Conservation (phyloP, 352 stramenopile species). For the Phytophthora idaei region DNA sequence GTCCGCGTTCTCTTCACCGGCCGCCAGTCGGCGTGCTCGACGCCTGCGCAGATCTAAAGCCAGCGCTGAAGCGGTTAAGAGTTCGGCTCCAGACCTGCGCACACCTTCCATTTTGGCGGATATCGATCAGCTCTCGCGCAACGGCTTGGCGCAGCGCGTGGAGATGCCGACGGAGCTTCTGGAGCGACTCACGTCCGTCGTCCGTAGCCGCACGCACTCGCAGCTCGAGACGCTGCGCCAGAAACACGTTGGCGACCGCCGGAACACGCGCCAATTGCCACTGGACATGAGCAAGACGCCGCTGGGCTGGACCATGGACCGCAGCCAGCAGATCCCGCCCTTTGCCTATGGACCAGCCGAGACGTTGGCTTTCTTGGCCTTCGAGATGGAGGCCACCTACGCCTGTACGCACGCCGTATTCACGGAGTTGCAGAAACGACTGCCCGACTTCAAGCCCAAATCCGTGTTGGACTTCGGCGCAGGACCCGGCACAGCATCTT, state of each 20-base stretch:
- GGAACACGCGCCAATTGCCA: conserved; percentile 57
- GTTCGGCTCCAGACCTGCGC: neutral
- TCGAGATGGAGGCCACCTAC: conserved; percentile 77
- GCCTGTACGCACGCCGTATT: conserved; percentile 76
- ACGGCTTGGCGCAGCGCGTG: conserved; percentile 67
- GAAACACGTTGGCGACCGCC: conserved; percentile 54
- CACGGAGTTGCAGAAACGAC: conserved; percentile 58
- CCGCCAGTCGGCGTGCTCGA: conserved; percentile 50
- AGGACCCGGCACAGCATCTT: conserved; percentile 74
- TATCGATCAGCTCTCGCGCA: conserved; percentile 69
- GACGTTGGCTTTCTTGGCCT: conserved; percentile 76
- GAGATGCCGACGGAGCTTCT: conserved; percentile 78
- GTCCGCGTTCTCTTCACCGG: conserved; percentile 30
- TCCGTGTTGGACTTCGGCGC: conserved; percentile 83
- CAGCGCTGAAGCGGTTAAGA: neutral
- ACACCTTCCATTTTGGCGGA: conserved; percentile 46
- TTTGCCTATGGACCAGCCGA: conserved; percentile 75
- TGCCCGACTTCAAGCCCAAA: conserved; percentile 60
- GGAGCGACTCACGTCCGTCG: conserved; percentile 55
- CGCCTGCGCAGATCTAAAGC: conserved; percentile 47
- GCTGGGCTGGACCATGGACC: conserved; percentile 81
- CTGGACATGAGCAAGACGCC: conserved; percentile 82
- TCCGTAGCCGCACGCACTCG: conserved; percentile 77
- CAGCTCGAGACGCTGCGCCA: conserved; percentile 76
- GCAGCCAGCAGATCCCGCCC: conserved; percentile 62